A percentile compares a stretch with the other conserved stretches of the same genome.
Conservation (phyloP, 371 early-diverging fungal genomes). For the Coemansia sp. region DNA sequence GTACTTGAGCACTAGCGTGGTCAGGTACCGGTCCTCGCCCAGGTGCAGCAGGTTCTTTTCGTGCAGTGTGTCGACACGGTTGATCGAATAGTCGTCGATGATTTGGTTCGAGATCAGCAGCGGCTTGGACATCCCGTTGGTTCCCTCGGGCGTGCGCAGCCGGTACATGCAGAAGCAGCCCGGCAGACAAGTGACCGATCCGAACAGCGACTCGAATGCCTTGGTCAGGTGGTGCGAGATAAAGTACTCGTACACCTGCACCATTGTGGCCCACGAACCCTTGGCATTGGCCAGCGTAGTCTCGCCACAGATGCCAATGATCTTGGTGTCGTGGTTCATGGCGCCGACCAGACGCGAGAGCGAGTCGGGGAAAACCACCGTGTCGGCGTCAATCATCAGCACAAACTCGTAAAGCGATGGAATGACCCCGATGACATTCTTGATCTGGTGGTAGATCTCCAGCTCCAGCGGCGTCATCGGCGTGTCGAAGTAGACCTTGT, state of each 20-base stretch:
- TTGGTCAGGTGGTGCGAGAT: conserved; percentile 98
- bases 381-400: conserved; percentile 96
- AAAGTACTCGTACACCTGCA: conserved; percentile 98
- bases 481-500: conserved; percentile 54
- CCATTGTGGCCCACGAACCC: conserved; percentile 92
- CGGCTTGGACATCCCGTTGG: too few relatives aligned
- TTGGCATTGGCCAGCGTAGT: conserved; percentile 89
- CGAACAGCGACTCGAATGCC: conserved; percentile 99
- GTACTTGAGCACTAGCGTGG: conserved; percentile 97
- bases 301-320: too few relatives aligned
- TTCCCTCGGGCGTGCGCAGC: too few relatives aligned
- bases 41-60: conserved; percentile 85
- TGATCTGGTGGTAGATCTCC: conserved; percentile 91
- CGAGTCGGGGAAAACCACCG: conserved; percentile 81
- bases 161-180: conserved; percentile 97
- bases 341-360: too few relatives aligned
- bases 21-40: conserved; percentile 90
- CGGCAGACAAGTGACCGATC: conserved; percentile 93
- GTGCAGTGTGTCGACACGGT: conserved; percentile 96
- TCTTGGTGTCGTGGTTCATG: too few relatives aligned
- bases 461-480: conserved; percentile 92
- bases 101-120: conserved; percentile 92
- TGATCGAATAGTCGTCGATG: conserved; percentile 93
- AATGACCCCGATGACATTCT: conserved; percentile 74
- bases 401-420: conserved; percentile 87